Evolutionary conservation across 2,329 filamentous ascomycete genomes (phyloP).

Genomic region (Aureobasidium pullulans): DNA sequence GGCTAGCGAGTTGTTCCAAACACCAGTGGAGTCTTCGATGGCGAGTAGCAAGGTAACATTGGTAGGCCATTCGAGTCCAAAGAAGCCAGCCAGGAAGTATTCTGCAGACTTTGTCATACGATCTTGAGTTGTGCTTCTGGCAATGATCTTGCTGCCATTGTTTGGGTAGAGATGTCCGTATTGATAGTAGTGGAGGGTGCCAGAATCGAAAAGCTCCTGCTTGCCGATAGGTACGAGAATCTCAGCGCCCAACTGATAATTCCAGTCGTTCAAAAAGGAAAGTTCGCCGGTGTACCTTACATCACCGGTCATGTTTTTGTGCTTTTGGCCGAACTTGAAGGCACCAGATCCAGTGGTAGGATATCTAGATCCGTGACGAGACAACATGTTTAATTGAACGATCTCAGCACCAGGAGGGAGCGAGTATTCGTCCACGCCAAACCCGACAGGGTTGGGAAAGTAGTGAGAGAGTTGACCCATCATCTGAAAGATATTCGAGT

Average conservation of each 20-base stretch:
- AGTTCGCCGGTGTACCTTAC: slow-evolving; percentile 53
- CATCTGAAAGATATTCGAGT: slow-evolving; percentile 61
- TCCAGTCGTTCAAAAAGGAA: slow-evolving; percentile 62
- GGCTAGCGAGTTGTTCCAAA: slow-evolving; percentile 60
- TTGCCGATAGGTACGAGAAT: slow-evolving; percentile 67
- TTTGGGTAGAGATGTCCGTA: slow-evolving; percentile 63
- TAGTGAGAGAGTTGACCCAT: slow-evolving; percentile 66
- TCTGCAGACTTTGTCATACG: slow-evolving; percentile 71
- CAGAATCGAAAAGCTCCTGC: slow-evolving; percentile 65
- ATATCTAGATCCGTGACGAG: slow-evolving; percentile 66
- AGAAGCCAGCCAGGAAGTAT: slow-evolving; percentile 73
- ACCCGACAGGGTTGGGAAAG: slow-evolving; percentile 58
- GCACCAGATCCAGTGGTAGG: slow-evolving; percentile 56
- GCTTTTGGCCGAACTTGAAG: slow-evolving; percentile 47
- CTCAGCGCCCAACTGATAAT: slow-evolving; percentile 60
- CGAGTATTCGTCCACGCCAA: slow-evolving; percentile 65
- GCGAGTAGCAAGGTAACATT: slow-evolving; percentile 67
- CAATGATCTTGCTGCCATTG: slow-evolving; percentile 63
- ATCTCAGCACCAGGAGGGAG: slow-evolving; percentile 61
- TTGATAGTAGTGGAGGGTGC: slow-evolving; percentile 64
- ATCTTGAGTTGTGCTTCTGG: slow-evolving; percentile 66
- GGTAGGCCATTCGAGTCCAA: slow-evolving; percentile 64
- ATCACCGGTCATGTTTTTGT: slow-evolving; percentile 48
- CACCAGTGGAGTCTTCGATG: slow-evolving; percentile 47
- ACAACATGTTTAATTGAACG: slow-evolving; percentile 63